These are phyloP conservation scores for Tricholoma saponaceum DNA, from an alignment of 768 basidiomycete genomes.

Conservation along the genomic window DNA sequence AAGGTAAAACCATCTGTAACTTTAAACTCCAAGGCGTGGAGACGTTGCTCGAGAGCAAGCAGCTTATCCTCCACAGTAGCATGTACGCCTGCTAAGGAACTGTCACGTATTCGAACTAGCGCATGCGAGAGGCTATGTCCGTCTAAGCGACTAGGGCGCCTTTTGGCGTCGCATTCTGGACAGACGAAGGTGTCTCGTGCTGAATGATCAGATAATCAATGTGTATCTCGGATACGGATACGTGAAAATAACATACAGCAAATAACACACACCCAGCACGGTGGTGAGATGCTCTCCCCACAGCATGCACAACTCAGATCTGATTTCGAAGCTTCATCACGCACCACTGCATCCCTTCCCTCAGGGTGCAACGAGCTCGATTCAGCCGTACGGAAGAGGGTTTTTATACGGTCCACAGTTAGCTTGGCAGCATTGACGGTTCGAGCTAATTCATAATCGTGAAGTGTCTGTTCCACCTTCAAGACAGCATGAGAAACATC, in stretches of 20 bases:
- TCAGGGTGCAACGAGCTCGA: conserved; percentile 4
- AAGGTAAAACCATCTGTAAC: conserved; percentile 22
- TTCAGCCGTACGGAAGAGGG: conserved; percentile 22
- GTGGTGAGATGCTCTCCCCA: conserved; percentile 11
- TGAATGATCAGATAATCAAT: conserved; percentile 2
- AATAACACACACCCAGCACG: conserved; percentile 18
- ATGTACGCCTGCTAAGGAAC: conserved; percentile 11
- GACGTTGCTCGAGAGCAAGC: conserved; percentile 24
- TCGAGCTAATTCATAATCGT: conserved; percentile 26
- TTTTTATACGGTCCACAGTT: conserved; percentile 21
- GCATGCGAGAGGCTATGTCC: conserved; percentile 19
- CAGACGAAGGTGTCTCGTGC: conserved; percentile 30
- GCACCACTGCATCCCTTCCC: background rate
- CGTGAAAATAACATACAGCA: conserved; percentile 9
- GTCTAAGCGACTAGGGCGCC: conserved; percentile 4
- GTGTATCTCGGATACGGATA: background rate
- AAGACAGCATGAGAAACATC: conserved; percentile 27
- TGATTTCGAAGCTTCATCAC: background rate
- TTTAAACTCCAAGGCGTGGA: conserved; percentile 25
- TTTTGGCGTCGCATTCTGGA: conserved; percentile 24
- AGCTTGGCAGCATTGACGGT: conserved; percentile 23
- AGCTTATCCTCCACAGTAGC: conserved; percentile 23
- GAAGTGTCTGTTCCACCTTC: conserved; percentile 27
- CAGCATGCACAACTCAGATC: conserved; percentile 11
- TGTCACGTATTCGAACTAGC: conserved; percentile 24